Evolutionary conservation across 2,329 filamentous ascomycete species (phyloP), one percentile per base, ranked within the genome.

Genomic region (Elsinoe ampelina): DNA sequence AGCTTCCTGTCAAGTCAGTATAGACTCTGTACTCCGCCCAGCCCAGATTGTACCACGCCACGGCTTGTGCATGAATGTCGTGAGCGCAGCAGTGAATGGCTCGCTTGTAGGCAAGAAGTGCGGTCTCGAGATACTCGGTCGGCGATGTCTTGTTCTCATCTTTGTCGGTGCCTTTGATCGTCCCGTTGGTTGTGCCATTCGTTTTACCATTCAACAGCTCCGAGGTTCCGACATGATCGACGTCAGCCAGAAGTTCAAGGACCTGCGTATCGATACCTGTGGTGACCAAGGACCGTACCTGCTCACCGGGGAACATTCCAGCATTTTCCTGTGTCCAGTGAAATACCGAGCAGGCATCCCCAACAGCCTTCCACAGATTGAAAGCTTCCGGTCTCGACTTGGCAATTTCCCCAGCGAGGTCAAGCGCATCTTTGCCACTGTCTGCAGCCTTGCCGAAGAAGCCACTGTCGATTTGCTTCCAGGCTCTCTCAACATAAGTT

Each of bases 31-130:
- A 83, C 69, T 98, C 93, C 1, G 89, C 87, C 88, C 91, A 97
- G 41, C 93, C 93, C 15, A 98, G 76, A 65, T 98, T 98, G 72
- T 95, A 98, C 79, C 92, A 93, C 0, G 91, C 89, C n/a, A 97
- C 88, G 1, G 93, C 89, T 71, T 95, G 91, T 2, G 92, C 91
- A 68, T 96, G 88, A 6, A 82, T 69, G 66, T 98, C 91, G 58
- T 84, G 76, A 0, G 83, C 75, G 13, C 85, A 86, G 38, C 84
- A 80, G 63, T 86, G 75, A 12, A 97, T 84, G 6, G 90, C 90
- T 61, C 88, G 82, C 69, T 97, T 98, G 69, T 95, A 88, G 5
- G 89, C 87, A 15, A 97, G 74, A 26, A 97, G 32, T 0, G 59
- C 57, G 5, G 58, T 47, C 3, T 58, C 22, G 15, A 59, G 38